Evolutionary conservation across 2,329 filamentous ascomycete genomes (phyloP), one percentile per base, ranked within the genome.

Genomic region (Sporothrix brasiliensis): DNA sequence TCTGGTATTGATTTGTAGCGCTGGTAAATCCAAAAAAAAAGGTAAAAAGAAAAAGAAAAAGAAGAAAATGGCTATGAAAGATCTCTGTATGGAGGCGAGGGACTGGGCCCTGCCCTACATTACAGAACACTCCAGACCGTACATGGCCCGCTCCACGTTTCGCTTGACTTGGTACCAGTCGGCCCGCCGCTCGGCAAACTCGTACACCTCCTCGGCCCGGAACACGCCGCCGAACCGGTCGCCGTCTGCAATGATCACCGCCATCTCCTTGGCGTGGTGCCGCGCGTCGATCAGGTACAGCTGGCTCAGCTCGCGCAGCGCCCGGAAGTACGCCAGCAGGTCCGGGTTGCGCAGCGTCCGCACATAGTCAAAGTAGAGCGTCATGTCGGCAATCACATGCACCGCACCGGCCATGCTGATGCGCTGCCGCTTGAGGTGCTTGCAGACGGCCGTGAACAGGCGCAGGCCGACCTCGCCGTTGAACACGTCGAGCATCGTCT

Each of bases 401-500:
- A 98, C 88, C 24, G 95, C 92, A 70, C 95, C 95, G 72, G 93
- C 90, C 34, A 93, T 92, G 78, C 91, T 94, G 80, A 99, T 88
- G 70, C 95, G 90, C 83, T 98, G 95, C 11, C 94, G 91, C 83
- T 99, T 99, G 74, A 99, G 87, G 81, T 99, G 95, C 81, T 99
- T 99, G 85, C 94, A 97, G 67, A 99, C 85, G 21, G 92, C 91
- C 24, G 91, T 89, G 81, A 98, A 99, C 68, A 99, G 86, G 34
- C 95, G 91, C 73, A 97, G 87, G 0, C 95, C 95, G 34, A 99
- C 94, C 82, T 99, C 95, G 80, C 95, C 93, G 79, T 97, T 97
- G 85, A 99, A 99, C 16, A 99, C 95, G 77, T 99, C 95, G 34
- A 99, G 89, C 86, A 97, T 97, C 73, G 92, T 94, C 83, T 99